Evolutionary conservation across 768 basidiomycete genomes (phyloP).

Genomic region (Tricholoma bakamatsutake): DNA sequence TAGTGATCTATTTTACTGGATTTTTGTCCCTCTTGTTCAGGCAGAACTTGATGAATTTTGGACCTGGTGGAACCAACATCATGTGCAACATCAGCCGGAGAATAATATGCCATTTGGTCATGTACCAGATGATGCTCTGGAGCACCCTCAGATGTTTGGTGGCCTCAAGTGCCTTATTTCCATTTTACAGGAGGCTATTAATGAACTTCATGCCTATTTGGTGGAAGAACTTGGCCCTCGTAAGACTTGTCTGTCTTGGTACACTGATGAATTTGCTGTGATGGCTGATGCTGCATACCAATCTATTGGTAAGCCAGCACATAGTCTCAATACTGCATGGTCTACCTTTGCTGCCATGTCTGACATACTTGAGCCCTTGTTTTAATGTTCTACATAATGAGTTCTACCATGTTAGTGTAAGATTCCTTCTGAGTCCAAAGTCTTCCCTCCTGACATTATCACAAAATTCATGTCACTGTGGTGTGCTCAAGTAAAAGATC

Average conservation of each 20-base stretch:
- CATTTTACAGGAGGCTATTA: constrained; percentile 9
- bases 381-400: no score
- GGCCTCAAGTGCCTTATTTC: constrained; percentile 11
- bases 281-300: neutral
- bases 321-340: neutral
- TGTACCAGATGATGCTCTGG: no score
- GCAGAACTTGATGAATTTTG: neutral
- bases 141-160: constrained; percentile 1
- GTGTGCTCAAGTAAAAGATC: no score
- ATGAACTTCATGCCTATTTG: constrained; percentile 7
- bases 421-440: no score
- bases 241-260: neutral
- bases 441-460: no score
- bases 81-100: neutral
- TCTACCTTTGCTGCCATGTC: neutral
- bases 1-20: neutral
- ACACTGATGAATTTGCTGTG: neutral
- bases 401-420: no score
- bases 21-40: neutral
- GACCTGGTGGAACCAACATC: neutral
- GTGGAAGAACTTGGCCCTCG: constrained; percentile 8
- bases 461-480: no score
- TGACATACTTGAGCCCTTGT: neutral
- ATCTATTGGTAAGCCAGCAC: neutral
- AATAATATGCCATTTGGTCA: no score